Conservation (phyloP, 352 stramenopile species). For the Globisporangium apiculatum region DNA sequence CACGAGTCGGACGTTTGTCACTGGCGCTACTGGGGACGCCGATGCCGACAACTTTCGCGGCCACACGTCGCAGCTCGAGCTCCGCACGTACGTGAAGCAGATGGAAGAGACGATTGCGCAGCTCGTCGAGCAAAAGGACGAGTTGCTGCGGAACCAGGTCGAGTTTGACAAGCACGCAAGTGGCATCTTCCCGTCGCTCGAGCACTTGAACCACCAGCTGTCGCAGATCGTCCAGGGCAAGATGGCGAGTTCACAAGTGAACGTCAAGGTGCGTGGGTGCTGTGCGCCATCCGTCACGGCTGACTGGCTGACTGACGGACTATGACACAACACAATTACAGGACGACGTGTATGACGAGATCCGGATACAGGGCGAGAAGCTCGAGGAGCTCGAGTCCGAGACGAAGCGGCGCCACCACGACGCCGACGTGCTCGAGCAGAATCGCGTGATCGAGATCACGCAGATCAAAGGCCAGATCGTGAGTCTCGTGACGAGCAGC, state of each 20-base stretch:
- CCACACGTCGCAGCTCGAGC: slow-evolving; percentile 30
- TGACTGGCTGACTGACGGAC: not conserved
- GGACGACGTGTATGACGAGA: slow-evolving; percentile 63
- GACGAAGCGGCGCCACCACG: slow-evolving; percentile 57
- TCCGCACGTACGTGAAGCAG: slow-evolving; percentile 69
- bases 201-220: slow-evolving; percentile 72
- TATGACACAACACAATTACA: not conserved
- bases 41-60: slow-evolving; percentile 19
- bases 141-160: slow-evolving; percentile 62
- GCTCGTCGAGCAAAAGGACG: slow-evolving; percentile 71
- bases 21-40: not conserved
- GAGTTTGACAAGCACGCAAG: slow-evolving; percentile 83
- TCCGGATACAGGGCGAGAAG: slow-evolving; percentile 65
- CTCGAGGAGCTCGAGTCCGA: slow-evolving; percentile 70
- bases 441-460: slow-evolving; percentile 61
- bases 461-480: slow-evolving; percentile 67
- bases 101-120: slow-evolving; percentile 78
- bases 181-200: slow-evolving; percentile 72
- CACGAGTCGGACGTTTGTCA: slow-evolving; percentile 11
- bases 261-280: slow-evolving; percentile 27
- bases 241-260: slow-evolving; percentile 36
- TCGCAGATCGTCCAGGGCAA: slow-evolving; percentile 74
- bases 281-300: too few relatives aligned
- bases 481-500: slow-evolving; percentile 50
- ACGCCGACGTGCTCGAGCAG: slow-evolving; percentile 76